Evolutionary conservation across 139 green algal genomes (phyloP), one percentile per base, ranked within the genome.

Genomic region (Zygnema circumcarinatum): DNA sequence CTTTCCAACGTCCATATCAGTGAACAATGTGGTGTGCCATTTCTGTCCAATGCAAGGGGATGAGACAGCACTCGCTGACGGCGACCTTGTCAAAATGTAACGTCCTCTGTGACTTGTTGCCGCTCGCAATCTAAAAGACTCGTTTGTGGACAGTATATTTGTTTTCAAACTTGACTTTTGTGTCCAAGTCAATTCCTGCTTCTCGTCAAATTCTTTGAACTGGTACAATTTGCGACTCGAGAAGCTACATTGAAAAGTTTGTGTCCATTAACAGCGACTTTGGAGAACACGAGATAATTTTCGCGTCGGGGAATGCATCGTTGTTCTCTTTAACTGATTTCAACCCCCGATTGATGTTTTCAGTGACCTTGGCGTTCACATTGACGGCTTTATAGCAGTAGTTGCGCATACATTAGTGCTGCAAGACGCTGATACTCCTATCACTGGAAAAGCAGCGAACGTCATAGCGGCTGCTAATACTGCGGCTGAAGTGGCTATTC

Each of bases 21-120:
- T 96, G 0, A 99, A 99, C 95, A 98, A 96, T 84, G 88, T 94
- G 29, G 94, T 98, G 1, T 96, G 96, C 33, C 96, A 99, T 92
- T 97, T 95, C 91, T 98, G 93, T 2, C 96, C 97, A 0, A 35
- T 93, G 25, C 83, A 86, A 29, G 94, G 96, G 20, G 95, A 98
- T 84, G 39, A 92, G 2, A 92, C 89, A 0, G 87, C 93, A 16
- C 54, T 99, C 22, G 94, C 96, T 85, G 90, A 94, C 29, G 96
- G 96, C 3, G 96, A 99, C 78, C 38, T 98, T 1, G 93, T 98
- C 0, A 99, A 99, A 88, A 97, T 93, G 69, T 90, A 88, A 86
- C 54, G 31, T 36, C 62, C 21, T 40, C 32, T 31, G 41, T 68
- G 16, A 3, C 75, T 82, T 68, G 31, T 21, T n/a, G n/a, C n/a